Evolutionary conservation across 2,329 filamentous ascomycete species (phyloP), one percentile per base, ranked within the genome.

Genomic region (Lasiodiplodia hormozganensis): DNA sequence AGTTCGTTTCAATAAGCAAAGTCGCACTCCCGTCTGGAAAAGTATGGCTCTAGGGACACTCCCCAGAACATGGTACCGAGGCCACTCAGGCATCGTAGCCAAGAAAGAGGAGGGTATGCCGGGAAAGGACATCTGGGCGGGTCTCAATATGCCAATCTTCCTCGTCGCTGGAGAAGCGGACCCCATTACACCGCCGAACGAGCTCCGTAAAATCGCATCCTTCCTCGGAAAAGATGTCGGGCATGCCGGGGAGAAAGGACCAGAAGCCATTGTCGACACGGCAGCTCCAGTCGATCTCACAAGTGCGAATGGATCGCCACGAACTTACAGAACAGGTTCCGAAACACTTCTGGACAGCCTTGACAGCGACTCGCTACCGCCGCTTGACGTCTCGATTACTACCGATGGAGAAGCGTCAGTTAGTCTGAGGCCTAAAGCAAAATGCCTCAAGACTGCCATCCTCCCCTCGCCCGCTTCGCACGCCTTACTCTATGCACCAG

Each of bases 401-500:
- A 73, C 71, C 21, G 74, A 76, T 36, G 82, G 82, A 68, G 82
- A 81, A 65, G 75, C 76, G 87, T 72, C 80, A 85, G 12, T 81
- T 81, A 18, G 84, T 85, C 57, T 67, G 40, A 53, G 21, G 28
- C 51, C 67, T 10, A 49, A 62, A 54, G 23, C 40, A 18, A 52
- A 23, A 54, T 81, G 89, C 10, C 83, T 97, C 28, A 90, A 92
- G 75, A 89, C 87, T 0, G 86, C 87, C 25, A 84, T 94, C 64
- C 85, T 97, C 62, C 92, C 92, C 0, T 82, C 88, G 0, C 94
- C 94, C 0, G 92, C 93, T 11, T 91, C 90, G 2, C 95, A 98
- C 79, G 91, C 92, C 14, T 83, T 98, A 31, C 86, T 97, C 6
- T 98, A 97, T 77, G 90, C 90, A 68, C 91, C 93, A 2, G 85